These are phyloP conservation scores for Neurospora sp. DNA, from an alignment of 495 filamentous ascomycete genomes.

Conservation along the genomic window DNA sequence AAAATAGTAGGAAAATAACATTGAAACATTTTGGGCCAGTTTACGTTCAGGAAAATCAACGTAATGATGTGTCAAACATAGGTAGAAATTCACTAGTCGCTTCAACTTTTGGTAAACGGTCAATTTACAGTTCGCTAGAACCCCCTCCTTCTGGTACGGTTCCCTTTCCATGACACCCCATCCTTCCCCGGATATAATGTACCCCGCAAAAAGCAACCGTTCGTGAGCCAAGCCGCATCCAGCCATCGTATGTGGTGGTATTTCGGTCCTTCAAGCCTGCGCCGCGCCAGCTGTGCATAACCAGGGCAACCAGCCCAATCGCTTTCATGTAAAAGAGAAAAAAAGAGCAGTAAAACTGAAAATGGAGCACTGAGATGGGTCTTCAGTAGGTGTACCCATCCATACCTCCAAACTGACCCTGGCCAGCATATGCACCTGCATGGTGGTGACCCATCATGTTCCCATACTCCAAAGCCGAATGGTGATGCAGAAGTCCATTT, in stretches of 20 bases:
- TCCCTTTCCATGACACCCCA: background rate
- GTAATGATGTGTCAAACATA: too few relatives aligned
- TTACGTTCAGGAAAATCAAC: too few relatives aligned
- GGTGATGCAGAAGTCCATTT: constrained; percentile 19
- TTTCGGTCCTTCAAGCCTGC: background rate
- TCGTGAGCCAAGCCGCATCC: background rate
- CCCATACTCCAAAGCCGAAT: constrained; percentile 2
- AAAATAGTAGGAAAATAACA: too few relatives aligned
- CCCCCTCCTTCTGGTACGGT: too few relatives aligned
- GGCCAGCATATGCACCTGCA: background rate
- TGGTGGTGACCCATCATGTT: constrained; percentile 8
- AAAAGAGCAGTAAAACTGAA: background rate
- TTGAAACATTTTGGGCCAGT: too few relatives aligned
- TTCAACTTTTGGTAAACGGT: too few relatives aligned
- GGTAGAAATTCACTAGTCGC: too few relatives aligned
- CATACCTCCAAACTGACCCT: background rate
- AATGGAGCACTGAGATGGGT: background rate
- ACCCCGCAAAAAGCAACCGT: background rate
- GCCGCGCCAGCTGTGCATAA: background rate
- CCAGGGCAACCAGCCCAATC: background rate
- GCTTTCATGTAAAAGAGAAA: background rate
- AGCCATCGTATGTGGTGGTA: background rate
- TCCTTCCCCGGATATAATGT: background rate
- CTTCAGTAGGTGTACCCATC: constrained; percentile 10
- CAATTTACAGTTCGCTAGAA: too few relatives aligned